Conservation (phyloP, 768 basidiomycete genomes). For the Cystobasidium onofrii region DNA sequence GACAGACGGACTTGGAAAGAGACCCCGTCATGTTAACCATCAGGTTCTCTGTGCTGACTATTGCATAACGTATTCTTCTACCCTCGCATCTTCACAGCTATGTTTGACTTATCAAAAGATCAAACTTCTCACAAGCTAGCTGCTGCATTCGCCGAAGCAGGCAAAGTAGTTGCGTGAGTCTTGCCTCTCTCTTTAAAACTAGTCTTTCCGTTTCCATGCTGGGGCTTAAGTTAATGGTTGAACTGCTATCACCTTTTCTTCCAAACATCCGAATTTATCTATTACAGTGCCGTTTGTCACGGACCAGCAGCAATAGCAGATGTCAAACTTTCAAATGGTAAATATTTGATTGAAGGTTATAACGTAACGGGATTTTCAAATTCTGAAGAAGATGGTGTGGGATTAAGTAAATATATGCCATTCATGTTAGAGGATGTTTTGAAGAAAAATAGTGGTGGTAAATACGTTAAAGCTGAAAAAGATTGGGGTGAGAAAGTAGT, state of each 20-base stretch:
- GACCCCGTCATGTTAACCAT: no score
- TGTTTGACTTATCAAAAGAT: conserved; percentile 46
- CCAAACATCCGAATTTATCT: no score
- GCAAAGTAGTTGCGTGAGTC: conserved; percentile 24
- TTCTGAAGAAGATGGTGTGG: conserved; percentile 51
- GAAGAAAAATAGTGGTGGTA: conserved; percentile 8
- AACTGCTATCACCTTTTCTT: no score
- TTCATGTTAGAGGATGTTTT: conserved; percentile 15
- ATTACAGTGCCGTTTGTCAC: conserved; percentile 57
- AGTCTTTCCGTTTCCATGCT: no score
- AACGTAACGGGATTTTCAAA: conserved; percentile 63
- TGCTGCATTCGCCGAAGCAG: conserved; percentile 12
- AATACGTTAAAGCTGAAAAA: conserved; percentile 50
- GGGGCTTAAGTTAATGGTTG: no score
- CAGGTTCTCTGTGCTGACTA: no score
- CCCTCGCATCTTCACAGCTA: conserved; percentile 47
- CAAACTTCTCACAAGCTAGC: conserved; percentile 54
- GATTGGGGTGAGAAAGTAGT: conserved; percentile 58
- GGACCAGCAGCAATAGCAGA: conserved; percentile 55
- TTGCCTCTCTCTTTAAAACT: no score
- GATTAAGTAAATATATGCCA: conserved; percentile 13
- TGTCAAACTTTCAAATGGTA: conserved; percentile 46
- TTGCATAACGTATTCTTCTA: no score
- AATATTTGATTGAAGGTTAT: conserved; percentile 58
- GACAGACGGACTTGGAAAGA: no score